phyloP scores from a whole-genome alignment of 345 rosid species.

The Lepidium sativum region DNA sequence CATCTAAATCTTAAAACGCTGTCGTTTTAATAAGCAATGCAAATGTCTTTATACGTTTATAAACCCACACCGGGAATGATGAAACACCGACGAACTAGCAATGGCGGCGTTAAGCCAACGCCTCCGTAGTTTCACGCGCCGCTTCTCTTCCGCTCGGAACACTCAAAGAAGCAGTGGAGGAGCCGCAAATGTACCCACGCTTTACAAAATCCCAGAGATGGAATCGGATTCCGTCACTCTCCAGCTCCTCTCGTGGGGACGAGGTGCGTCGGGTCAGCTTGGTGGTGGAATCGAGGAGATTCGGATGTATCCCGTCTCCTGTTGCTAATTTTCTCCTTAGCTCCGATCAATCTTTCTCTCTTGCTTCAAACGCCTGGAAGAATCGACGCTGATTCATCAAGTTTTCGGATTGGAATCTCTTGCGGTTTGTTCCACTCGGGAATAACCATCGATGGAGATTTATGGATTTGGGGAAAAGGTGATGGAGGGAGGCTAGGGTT shows the following conservation, averaged over 20 bases:
- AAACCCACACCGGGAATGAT: constrained; percentile 4
- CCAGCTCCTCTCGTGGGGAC: constrained; percentile 86
- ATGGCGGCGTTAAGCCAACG: constrained; percentile 23
- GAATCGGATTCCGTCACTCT: constrained; percentile 28
- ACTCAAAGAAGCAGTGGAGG: constrained; percentile 8
- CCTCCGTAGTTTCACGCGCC: constrained; percentile 18
- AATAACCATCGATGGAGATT: constrained; percentile 44
- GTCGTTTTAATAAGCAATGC: neutral
- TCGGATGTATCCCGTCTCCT: constrained; percentile 66
- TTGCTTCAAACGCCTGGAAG: constrained; percentile 54
- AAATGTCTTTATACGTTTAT: neutral
- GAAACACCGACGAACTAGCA: constrained; percentile 18
- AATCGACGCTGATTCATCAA: constrained; percentile 10
- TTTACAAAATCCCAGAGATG: constrained; percentile 38
- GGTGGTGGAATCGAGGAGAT: constrained; percentile 84
- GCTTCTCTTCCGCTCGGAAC: constrained; percentile 8
- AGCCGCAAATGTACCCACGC: constrained; percentile 35
- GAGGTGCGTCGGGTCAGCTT: constrained; percentile 90
- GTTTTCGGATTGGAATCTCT: constrained; percentile 51
- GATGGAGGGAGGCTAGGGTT: constrained; percentile 91
- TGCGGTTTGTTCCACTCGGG: constrained; percentile 86
- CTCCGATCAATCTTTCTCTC: constrained; percentile 37
- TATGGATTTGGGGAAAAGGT: constrained; percentile 95
- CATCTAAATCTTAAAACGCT: neutral
- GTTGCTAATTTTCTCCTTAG: constrained; percentile 48